Evolutionary conservation across 768 basidiomycete species (phyloP).

Genomic region (Tubosaeta sp.): DNA sequence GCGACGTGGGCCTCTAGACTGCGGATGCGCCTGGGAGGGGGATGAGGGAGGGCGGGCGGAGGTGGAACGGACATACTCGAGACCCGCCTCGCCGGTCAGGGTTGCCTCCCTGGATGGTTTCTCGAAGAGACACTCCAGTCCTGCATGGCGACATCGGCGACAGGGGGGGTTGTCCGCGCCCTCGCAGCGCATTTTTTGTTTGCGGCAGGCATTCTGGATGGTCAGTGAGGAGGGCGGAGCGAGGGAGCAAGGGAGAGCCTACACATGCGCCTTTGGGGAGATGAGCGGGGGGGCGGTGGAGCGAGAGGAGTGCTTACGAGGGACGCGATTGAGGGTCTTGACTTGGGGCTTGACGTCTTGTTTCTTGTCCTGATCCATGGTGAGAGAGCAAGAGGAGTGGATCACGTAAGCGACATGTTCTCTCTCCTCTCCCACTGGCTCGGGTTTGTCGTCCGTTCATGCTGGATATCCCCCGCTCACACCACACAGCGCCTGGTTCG

Average conservation of each 20-base stretch:
- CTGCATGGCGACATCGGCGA: slow-evolving; percentile 84
- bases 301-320: slow-evolving; percentile 50
- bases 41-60: slow-evolving; percentile 4
- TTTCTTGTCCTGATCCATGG: slow-evolving; percentile 47
- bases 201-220: slow-evolving; percentile 84
- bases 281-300: slow-evolving; percentile 12
- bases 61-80: slow-evolving; percentile 59
- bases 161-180: slow-evolving; percentile 98
- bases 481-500: slow-evolving; percentile 60
- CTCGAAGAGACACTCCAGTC: slow-evolving; percentile 91
- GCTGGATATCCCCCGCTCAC: not conserved
- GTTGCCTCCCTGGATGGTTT: slow-evolving; percentile 87
- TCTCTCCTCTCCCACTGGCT: slow-evolving; percentile 47
- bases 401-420: slow-evolving; percentile 36
- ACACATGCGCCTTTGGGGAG: slow-evolving; percentile 69
- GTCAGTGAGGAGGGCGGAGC: slow-evolving; percentile 11
- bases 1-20: slow-evolving; percentile 84
- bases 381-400: slow-evolving; percentile 2
- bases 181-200: slow-evolving; percentile 97
- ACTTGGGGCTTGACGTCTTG: slow-evolving; percentile 67
- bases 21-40: slow-evolving; percentile 71
- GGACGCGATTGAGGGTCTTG: slow-evolving; percentile 81
- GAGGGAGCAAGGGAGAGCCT: slow-evolving; percentile 28
- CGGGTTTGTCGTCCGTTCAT: slow-evolving; percentile 26
- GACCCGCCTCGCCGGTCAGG: slow-evolving; percentile 81